These are phyloP conservation scores for Heterobasidion occidentale DNA, from an alignment of 1,284 basidiomycete species.

Conservation along the genomic window DNA sequence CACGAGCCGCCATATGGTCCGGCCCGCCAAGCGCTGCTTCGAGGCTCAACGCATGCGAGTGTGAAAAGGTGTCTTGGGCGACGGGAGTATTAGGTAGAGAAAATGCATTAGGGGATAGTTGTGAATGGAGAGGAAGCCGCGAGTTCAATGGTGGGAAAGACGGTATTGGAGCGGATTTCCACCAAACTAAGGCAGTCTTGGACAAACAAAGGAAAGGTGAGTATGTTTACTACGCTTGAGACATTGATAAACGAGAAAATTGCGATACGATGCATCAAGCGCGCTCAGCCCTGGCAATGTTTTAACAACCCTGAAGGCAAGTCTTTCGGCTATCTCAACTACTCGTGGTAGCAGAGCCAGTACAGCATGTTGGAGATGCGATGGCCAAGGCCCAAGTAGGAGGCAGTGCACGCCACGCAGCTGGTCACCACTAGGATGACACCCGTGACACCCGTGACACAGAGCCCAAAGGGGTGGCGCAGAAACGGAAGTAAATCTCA, in stretches of 20 bases:
- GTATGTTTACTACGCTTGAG: neutral
- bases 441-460: neutral
- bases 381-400: too few relatives aligned
- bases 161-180: conserved; percentile 64
- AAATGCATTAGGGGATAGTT: conserved; percentile 60
- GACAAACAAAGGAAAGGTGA: neutral
- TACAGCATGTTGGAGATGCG: too few relatives aligned
- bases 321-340: too few relatives aligned
- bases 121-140: conserved; percentile 52
- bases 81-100: conserved; percentile 70
- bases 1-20: conserved; percentile 64
- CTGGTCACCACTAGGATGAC: neutral
- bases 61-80: conserved; percentile 70
- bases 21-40: conserved; percentile 70
- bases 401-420: too few relatives aligned
- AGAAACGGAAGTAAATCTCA: conserved; percentile 20
- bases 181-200: conserved; percentile 75
- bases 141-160: conserved; percentile 62
- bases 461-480: neutral
- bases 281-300: neutral
- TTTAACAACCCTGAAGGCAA: neutral
- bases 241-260: neutral
- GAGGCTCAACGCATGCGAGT: conserved; percentile 64
- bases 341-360: too few relatives aligned
- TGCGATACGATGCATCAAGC: neutral